Evolutionary conservation across 148 eudicot species (phyloP), one percentile per base, ranked within the genome.

Genomic region (Simmondsia chinensis): DNA sequence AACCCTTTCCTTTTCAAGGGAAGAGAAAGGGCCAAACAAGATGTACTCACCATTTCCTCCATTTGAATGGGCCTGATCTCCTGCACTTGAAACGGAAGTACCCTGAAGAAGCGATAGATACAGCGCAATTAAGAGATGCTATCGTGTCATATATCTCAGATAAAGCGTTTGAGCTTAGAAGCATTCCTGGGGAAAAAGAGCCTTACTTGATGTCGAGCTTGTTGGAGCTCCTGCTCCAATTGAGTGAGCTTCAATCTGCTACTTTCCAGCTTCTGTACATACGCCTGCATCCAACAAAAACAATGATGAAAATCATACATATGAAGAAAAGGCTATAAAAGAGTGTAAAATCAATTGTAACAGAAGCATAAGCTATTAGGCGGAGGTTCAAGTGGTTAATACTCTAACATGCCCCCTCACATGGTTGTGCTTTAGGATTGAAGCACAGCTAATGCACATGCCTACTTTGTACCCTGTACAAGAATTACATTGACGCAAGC

Each of bases 121-220:
- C 31, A 28, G 31, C 5, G 31, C 6, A 28, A 5, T 9, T 5
- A 28, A 28, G 5, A 5, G 5, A 5, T 28, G 31, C 9, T 5
- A 5, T 5, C 9, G 9, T 28, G 5, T 28, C 9, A 5, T 5
- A 28, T 28, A 5, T 28, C 31, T 5, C 5, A 5, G 5, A 28
- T 28, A 9, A 28, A n/a, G 9, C 9, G 9, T 28, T 5, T 28
- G 9, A 20, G 13, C 30, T 20, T 13, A 27, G 9, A 15, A 4
- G 15, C 7, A 2, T 15, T 8, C 7, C 27, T 9, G 26, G 48
- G 39, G 1, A 16, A 31, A 7, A 36, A 5, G 25, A 24, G 13
- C 42, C 59, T 59, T 54, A 72, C 77, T 73, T 72, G 77, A 50
- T 72, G 77, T 10, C 77, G 61, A 33, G 77, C 77, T 54, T 70